Evolutionary conservation across 495 filamentous ascomycete genomes (phyloP).

Genomic region (Podospora australis): DNA sequence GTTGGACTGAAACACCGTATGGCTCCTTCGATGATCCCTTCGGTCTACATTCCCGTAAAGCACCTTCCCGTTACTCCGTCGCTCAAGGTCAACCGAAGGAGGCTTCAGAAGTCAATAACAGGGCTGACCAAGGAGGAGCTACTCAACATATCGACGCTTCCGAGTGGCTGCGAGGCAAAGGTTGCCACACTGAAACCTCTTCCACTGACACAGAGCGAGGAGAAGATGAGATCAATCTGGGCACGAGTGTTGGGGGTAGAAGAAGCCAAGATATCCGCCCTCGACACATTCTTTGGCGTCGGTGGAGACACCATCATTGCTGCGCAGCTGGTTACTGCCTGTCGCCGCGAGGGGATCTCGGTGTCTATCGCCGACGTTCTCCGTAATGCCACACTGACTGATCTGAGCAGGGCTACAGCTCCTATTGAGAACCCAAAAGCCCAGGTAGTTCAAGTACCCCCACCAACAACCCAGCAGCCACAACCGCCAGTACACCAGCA

Average conservation of each 20-base stretch:
- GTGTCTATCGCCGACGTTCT: constrained; percentile 36
- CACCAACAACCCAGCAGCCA: too few species aligned
- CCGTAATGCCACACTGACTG: constrained; percentile 28
- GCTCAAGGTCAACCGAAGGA: constrained; percentile 35
- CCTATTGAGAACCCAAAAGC: constrained; percentile 12
- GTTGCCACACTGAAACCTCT: constrained; percentile 33
- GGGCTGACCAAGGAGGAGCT: constrained; percentile 35
- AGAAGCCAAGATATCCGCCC: constrained; percentile 30
- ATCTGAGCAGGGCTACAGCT: constrained; percentile 32
- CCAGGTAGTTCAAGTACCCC: constrained; percentile 2
- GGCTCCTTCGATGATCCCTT: constrained; percentile 31
- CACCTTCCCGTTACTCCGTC: constrained; percentile 37
- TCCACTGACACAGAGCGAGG: constrained; percentile 36
- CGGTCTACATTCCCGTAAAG: constrained; percentile 38
- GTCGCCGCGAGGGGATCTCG: constrained; percentile 29
- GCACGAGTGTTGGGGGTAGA: constrained; percentile 33
- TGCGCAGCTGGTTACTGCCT: constrained; percentile 33
- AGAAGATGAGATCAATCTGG: constrained; percentile 39
- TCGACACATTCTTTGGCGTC: constrained; percentile 38
- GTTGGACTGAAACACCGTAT: constrained; percentile 29
- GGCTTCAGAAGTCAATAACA: constrained; percentile 35
- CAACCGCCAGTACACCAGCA: background rate
- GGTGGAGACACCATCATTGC: constrained; percentile 40
- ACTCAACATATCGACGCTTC: constrained; percentile 25
- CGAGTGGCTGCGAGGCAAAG: constrained; percentile 28